Evolutionary conservation across 139 green algal genomes (phyloP).

Genomic region (Chlamydomonas incerta): DNA sequence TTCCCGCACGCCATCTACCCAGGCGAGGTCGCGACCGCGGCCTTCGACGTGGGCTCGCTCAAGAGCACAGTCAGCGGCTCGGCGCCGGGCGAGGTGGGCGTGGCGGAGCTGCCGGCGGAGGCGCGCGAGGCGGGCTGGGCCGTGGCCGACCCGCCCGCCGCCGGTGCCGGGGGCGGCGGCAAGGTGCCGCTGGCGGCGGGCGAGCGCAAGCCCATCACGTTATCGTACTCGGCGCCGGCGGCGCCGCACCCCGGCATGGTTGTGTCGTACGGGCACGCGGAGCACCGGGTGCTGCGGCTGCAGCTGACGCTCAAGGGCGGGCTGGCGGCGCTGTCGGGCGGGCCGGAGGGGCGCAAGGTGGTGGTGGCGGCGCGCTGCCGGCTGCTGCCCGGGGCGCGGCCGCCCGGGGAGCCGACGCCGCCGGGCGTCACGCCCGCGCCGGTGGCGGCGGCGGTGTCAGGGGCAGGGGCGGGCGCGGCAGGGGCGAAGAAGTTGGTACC

Average conservation of each 20-base stretch:
- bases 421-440: neutral
- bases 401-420: slow-evolving; percentile 2
- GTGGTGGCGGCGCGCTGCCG: slow-evolving; percentile 24
- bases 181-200: slow-evolving; percentile 53
- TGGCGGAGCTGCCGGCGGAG: slow-evolving; percentile 55
- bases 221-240: slow-evolving; percentile 43
- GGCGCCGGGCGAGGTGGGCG: slow-evolving; percentile 51
- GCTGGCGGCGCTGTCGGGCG: slow-evolving; percentile 19
- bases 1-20: slow-evolving; percentile 46
- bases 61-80: slow-evolving; percentile 42
- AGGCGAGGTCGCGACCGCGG: slow-evolving; percentile 34
- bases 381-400: slow-evolving; percentile 33
- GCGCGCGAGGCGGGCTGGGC: slow-evolving; percentile 63
- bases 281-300: slow-evolving; percentile 47
- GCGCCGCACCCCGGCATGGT: slow-evolving; percentile 53
- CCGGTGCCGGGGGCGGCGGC: neutral
- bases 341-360: slow-evolving; percentile 36
- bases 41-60: slow-evolving; percentile 58
- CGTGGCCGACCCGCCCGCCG: slow-evolving; percentile 31
- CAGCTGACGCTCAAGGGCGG: slow-evolving; percentile 47
- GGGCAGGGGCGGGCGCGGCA: too few species aligned
- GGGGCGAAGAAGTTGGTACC: too few species aligned
- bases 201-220: slow-evolving; percentile 52
- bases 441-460: too few species aligned
- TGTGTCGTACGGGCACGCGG: slow-evolving; percentile 45